Conservation (phyloP, 345 rosid genomes). For the Eucalyptus guilfoylei region DNA sequence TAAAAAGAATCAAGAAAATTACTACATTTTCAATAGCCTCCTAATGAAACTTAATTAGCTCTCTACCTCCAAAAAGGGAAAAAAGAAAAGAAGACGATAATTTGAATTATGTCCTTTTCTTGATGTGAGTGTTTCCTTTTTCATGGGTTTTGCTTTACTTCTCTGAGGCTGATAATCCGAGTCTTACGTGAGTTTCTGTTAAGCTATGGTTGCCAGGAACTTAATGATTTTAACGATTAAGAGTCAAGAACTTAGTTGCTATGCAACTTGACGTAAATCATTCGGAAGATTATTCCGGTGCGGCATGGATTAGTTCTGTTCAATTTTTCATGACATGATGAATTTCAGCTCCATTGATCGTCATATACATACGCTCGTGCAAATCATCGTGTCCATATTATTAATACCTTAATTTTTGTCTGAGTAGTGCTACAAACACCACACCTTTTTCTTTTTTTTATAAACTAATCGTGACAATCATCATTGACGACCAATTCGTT, state of each 20-base stretch:
- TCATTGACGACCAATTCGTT: background rate
- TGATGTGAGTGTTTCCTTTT: background rate
- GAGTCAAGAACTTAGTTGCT: too few species aligned
- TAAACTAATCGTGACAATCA: background rate
- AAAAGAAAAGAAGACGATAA: background rate
- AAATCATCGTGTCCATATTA: background rate
- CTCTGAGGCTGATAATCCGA: background rate
- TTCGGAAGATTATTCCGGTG: background rate
- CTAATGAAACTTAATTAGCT: background rate
- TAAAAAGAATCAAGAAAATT: background rate
- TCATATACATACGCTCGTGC: background rate
- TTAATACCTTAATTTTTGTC: fast-evolving
- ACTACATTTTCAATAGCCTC: background rate
- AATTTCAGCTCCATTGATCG: background rate
- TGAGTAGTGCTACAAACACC: background rate
- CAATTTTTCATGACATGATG: background rate
- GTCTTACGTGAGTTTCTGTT: background rate
- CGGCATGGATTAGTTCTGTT: background rate
- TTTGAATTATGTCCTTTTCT: background rate
- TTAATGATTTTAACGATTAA: background rate
- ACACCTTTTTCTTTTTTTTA: too few species aligned
- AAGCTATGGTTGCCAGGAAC: background rate
- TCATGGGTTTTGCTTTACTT: background rate
- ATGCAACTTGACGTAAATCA: background rate
- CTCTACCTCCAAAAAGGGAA: background rate